phyloP scores from a whole-genome alignment of 2,329 filamentous ascomycete genomes.

The Fusarium hainanense region DNA sequence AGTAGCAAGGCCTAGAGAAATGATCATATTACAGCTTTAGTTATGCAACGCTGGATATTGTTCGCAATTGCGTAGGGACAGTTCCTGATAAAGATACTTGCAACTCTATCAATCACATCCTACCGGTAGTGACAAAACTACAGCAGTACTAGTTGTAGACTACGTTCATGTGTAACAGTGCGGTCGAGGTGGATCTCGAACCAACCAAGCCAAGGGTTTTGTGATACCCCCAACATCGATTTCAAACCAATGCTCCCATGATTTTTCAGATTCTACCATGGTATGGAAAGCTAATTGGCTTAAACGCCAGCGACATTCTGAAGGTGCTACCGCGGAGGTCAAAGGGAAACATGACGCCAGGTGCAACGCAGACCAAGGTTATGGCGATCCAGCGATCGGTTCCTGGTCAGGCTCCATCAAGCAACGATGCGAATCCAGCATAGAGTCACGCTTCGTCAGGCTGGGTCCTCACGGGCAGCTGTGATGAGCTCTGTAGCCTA shows the following conservation, averaged over 20 bases:
- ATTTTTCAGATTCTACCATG: slow-evolving; percentile 2
- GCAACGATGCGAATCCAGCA: slow-evolving; percentile 8
- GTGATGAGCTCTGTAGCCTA: slow-evolving; percentile 16
- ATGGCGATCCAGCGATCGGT: slow-evolving; percentile 18
- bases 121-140: slow-evolving; percentile 26
- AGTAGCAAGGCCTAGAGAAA: slow-evolving; percentile 12
- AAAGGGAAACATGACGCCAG: slow-evolving; percentile 28
- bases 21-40: not conserved
- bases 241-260: slow-evolving; percentile 4
- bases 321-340: slow-evolving; percentile 26
- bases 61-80: slow-evolving; percentile 8
- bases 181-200: slow-evolving; percentile 25
- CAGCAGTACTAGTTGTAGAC: not conserved
- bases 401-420: slow-evolving; percentile 21
- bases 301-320: slow-evolving; percentile 2
- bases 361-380: slow-evolving; percentile 22
- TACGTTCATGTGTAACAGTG: slow-evolving; percentile 22
- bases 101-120: slow-evolving; percentile 13
- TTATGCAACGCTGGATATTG: slow-evolving; percentile 1
- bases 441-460: slow-evolving; percentile 21
- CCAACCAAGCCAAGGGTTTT: slow-evolving; percentile 25
- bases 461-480: slow-evolving; percentile 23
- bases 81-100: not conserved
- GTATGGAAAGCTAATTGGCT: slow-evolving; percentile 15
- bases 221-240: not conserved